A percentile compares a stretch with the other conserved stretches of the same genome.
Evolutionary conservation across 139 green algal genomes (phyloP).

Genomic region (Zygnema cylindricum): DNA sequence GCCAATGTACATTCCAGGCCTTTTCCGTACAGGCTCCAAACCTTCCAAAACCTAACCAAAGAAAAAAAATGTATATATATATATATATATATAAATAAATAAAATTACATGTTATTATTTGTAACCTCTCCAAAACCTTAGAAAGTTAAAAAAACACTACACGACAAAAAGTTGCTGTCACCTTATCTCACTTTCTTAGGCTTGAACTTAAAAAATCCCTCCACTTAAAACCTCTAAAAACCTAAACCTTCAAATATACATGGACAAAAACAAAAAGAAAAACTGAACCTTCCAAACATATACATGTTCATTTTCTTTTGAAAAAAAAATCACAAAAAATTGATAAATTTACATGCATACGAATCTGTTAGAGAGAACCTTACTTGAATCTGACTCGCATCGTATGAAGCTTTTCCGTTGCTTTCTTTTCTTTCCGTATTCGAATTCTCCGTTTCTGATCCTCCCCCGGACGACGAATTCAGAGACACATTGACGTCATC

Average conservation of each 20-base stretch:
- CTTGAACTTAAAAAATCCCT: not conserved
- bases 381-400: not conserved
- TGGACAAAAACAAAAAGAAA: not conserved
- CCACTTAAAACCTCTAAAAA: not conserved
- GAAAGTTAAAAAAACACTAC: no score
- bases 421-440: not conserved
- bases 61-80: not conserved
- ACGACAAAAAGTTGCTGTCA: no score
- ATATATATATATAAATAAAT: not conserved
- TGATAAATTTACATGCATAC: not conserved
- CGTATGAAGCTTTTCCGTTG: not conserved
- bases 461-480: no score
- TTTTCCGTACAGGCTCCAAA: constrained; percentile 95
- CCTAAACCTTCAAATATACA: not conserved
- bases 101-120: not conserved
- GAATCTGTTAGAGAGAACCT: not conserved
- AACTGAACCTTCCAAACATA: not conserved
- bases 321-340: not conserved
- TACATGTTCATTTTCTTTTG: not conserved
- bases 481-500: no score
- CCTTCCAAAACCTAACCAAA: constrained; percentile 84
- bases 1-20: constrained; percentile 99
- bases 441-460: no score
- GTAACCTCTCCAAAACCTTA: no score
- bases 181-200: not conserved